A percentile compares a stretch with the other conserved stretches of the same genome.
phyloP scores from a whole-genome alignment of 805 yeast genomes.

The Hanseniaspora nectarophila region DNA sequence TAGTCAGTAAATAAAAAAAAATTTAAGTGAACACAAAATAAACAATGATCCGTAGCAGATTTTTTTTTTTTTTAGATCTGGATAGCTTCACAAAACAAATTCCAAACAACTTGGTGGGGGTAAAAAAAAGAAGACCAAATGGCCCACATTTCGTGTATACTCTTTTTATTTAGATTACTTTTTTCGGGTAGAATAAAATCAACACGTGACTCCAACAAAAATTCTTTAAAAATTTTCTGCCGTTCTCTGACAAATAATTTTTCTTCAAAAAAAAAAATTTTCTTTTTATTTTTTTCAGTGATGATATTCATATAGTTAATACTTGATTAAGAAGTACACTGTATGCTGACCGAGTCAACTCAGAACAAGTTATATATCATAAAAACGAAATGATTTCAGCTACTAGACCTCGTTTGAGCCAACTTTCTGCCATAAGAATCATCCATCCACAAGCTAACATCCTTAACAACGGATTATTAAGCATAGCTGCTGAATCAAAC shows the following conservation, averaged over 20 bases:
- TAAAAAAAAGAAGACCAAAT: not conserved
- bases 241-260: too few species aligned
- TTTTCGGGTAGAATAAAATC: not conserved
- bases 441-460: not conserved
- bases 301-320: too few species aligned
- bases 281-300: too few species aligned
- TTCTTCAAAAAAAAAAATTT: too few species aligned
- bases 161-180: too few species aligned
- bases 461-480: not conserved
- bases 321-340: too few species aligned
- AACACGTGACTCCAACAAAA: not conserved
- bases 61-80: not conserved
- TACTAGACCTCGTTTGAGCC: conserved; percentile 1
- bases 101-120: not conserved
- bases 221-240: too few species aligned
- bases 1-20: not conserved
- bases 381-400: not conserved
- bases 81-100: not conserved
- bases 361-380: too few species aligned
- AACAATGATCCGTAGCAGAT: not conserved
- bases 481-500: conserved; percentile 1
- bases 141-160: too few species aligned
- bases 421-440: not conserved
- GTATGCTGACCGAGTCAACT: too few species aligned
- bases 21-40: not conserved